phyloP scores from a whole-genome alignment of 2,329 filamentous ascomycete genomes.

The Fusarium buharicum region DNA sequence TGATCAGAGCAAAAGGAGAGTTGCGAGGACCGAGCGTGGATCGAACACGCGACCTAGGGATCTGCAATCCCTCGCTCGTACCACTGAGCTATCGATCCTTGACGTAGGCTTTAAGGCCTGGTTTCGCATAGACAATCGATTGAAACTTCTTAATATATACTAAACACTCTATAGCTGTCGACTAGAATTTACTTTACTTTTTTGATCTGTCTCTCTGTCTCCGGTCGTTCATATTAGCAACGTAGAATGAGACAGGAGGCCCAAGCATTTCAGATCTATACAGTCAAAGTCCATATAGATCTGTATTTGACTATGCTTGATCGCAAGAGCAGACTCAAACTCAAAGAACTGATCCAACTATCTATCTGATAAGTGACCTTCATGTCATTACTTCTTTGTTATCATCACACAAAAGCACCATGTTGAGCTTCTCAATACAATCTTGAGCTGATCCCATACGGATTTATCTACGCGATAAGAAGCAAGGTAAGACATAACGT shows the following conservation, averaged over 20 bases:
- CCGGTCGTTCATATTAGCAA: too few relatives aligned
- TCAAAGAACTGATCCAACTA: not conserved
- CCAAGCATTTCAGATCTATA: too few relatives aligned
- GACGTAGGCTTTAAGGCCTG: not conserved
- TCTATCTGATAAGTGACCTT: not conserved
- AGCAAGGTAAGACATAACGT: constrained; percentile 13
- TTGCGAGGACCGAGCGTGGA: constrained; percentile 35
- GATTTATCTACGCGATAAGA: not conserved
- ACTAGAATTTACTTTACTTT: too few relatives aligned
- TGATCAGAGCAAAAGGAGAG: not conserved
- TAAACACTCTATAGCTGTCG: too few relatives aligned
- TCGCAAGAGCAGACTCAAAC: too few relatives aligned
- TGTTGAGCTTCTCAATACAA: constrained; percentile 19
- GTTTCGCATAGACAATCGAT: accelerated
- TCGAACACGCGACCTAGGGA: constrained; percentile 42
- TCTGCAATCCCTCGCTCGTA: constrained; percentile 41
- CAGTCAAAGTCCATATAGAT: too few relatives aligned
- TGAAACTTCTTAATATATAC: accelerated
- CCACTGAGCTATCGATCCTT: constrained; percentile 40
- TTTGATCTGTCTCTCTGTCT: too few relatives aligned
- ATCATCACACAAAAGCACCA: not conserved
- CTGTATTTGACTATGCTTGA: too few relatives aligned
- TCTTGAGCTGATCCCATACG: constrained; percentile 8
- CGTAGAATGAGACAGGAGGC: too few relatives aligned
- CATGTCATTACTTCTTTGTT: not conserved